Evolutionary conservation across 495 filamentous ascomycete species (phyloP), one percentile per base, ranked within the genome.

Genomic region (Aspergillus sclerotioniger): DNA sequence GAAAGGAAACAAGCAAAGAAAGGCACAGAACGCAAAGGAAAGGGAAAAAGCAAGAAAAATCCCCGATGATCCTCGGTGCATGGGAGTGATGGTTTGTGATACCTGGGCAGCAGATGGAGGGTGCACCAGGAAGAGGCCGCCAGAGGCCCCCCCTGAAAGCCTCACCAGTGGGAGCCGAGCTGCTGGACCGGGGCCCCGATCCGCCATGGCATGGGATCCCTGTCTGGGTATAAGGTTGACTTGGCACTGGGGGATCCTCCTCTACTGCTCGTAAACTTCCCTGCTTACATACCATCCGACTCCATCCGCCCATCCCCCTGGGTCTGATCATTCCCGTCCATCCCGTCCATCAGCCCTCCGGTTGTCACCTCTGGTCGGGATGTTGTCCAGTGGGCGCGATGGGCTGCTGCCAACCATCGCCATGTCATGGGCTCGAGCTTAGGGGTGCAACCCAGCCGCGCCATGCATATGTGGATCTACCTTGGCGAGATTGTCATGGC

Each of bases 221-320:
- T 50, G 47, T 50, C 47, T 53, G 46, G 51, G 60, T 52, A 62
- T 55, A 62, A 62, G 54, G 54, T 62, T 51, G 46, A 51, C 60
- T 62, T 58, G 60, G 60, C 55, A 46, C 49, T 52, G 51, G 60
- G 37, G 43, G 46, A 50, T 50, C 47, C 47, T 50, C 47, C 47
- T 28, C 47, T 50, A 50, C 47, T 50, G 47, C 47, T 28, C n/a
- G 47, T 50, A 52, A 58, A 51, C 60, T 49, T 51, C 25, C 33
- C 41, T 49, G 44, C 37, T 41, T 41, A 41, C 37, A 41, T 51
- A 39, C 54, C 43, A 13, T 56, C 19, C 33, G 35, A 50, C 43
- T 56, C 48, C 32, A 61, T 49, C 59, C 43, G 50, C 53, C 60
- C 60, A 55, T 50, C 28, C 60, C 60, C 37, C 51, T 62, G 59